Conservation (phyloP, 2,329 filamentous ascomycete species). For the Daldinia sp. region DNA sequence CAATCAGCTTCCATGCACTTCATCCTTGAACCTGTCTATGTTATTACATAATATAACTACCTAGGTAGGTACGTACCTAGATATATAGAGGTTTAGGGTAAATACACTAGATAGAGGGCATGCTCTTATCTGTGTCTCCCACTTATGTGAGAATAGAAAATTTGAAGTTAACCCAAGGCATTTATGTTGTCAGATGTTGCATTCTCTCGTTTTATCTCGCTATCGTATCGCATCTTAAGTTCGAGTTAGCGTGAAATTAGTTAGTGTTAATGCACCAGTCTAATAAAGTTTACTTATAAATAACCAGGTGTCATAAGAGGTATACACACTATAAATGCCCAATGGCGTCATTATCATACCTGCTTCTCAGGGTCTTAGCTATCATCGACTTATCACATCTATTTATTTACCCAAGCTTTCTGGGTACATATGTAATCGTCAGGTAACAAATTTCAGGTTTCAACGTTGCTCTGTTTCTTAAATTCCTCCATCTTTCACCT, state of each 20-base stretch:
- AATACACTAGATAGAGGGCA: neutral
- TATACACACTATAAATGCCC: neutral
- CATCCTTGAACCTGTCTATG: too few species aligned
- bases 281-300: neutral
- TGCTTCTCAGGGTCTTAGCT: neutral
- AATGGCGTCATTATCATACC: conserved; percentile 28
- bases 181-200: neutral
- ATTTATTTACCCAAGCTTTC: neutral
- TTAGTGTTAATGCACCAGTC: neutral
- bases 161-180: neutral
- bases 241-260: neutral
- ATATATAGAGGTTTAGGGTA: too few species aligned
- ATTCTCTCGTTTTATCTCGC: neutral
- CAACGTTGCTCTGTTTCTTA: neutral
- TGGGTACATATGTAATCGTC: neutral
- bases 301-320: neutral
- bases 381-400: neutral
- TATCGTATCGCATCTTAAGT: neutral
- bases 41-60: too few species aligned
- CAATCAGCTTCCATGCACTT: neutral
- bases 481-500: neutral
- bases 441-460: neutral
- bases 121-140: neutral
- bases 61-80: too few species aligned
- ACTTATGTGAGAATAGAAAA: neutral